Conservation (phyloP, 257 asterid genomes). For the Capsicum chinense region DNA sequence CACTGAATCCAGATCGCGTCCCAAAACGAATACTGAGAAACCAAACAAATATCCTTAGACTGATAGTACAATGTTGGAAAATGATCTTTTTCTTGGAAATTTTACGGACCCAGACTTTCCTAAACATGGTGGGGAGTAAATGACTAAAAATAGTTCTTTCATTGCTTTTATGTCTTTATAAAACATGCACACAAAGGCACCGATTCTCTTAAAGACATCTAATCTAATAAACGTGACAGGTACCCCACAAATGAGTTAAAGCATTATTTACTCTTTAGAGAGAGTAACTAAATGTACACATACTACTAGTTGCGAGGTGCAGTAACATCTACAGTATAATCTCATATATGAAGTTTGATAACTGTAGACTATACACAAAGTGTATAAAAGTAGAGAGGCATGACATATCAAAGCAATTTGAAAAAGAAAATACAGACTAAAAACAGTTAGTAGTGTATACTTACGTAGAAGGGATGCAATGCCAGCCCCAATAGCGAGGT, state of each 20-base stretch:
- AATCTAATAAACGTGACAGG: background rate
- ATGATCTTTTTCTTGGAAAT: background rate
- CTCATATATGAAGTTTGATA: no score
- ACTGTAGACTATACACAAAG: no score
- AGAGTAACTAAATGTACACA: no score
- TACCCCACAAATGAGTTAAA: background rate
- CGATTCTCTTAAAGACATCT: background rate
- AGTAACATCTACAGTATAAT: no score
- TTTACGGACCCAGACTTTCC: background rate
- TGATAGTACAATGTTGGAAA: background rate
- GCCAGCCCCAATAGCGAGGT: conserved; percentile 70
- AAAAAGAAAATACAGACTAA: background rate
- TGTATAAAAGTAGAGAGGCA: no score
- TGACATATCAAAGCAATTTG: background rate
- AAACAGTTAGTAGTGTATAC: conserved; percentile 31
- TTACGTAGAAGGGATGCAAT: conserved; percentile 64
- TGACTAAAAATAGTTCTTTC: background rate
- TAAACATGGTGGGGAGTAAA: conserved; percentile 2
- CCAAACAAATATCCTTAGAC: background rate
- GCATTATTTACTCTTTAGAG: no score
- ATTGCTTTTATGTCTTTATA: background rate
- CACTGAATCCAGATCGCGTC: background rate
- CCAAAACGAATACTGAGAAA: background rate
- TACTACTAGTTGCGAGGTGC: no score
- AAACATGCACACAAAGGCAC: conserved; percentile 10